Base-by-base conservation (phyloP, 768 basidiomycete species). In the Tephrocybe rancida region DNA sequence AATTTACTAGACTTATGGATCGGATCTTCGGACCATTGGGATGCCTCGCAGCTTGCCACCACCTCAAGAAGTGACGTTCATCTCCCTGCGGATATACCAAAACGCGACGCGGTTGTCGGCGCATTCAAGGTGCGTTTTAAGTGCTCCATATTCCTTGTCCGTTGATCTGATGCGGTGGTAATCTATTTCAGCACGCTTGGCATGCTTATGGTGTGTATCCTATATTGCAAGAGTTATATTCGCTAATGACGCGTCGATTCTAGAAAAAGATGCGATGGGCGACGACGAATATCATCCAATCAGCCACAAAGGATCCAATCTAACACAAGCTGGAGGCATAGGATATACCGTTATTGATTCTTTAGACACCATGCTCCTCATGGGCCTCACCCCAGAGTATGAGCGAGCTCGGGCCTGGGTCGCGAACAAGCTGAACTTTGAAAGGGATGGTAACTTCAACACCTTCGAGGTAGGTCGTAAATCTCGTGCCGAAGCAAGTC, bases 201-300 rank as follows among this genome's bases (percentile, higher is more conserved):
- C 67, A 62, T 54, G 88, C 91, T 25, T 95, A 95, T 64, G 92
- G 91, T 92, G 48, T 74, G 19, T 10, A 4, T n/a, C 0, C 21
- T 10, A 21, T 9, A 1, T 10, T 24, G 3, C n/a, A 42, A 6
- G 44, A 48, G 7, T 25, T 44, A 53, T 22, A 26, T 5, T 24
- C n/a, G 16, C 37, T 25, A 16, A 51, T 61, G 50, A 53, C 35
- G 26, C 26, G 46, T 62, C 44, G 44, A 5, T 45, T 25, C 39
- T 72, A 94, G 93, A 94, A 72, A 74, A 84, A 42, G 86, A 97
- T 66, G 95, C 95, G 1, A 94, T 92, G 84, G 95, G 95, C 1
- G 80, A 80, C 51, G 94, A 97, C 72, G 92, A 96, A 68, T 97
- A 93, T 63, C 92, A 96, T 63, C 95, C 95, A 0, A 78, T 98